Evolutionary conservation across 352 stramenopile genomes (phyloP).

Genomic region (Globisporangium viniferum): DNA sequence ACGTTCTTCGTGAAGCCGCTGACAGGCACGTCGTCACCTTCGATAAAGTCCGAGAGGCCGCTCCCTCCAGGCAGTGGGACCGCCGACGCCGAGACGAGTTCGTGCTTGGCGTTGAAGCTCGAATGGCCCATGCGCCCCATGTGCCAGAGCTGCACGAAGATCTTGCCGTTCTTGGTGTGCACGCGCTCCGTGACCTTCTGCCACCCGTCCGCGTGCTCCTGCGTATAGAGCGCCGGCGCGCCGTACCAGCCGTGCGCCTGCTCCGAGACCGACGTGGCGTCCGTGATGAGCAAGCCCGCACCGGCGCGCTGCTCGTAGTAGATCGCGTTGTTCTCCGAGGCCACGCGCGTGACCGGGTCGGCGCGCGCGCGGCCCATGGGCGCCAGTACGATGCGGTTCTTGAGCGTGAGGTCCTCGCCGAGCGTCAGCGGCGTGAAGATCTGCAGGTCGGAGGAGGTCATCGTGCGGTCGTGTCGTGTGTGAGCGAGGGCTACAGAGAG

Average conservation of each 20-base stretch:
- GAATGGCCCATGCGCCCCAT: too few species aligned
- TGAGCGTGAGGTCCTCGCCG: background rate
- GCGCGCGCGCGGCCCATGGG: background rate
- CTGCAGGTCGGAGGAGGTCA: background rate
- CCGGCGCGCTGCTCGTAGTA: background rate
- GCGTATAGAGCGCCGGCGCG: background rate
- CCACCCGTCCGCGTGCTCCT: background rate
- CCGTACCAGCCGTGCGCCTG: background rate
- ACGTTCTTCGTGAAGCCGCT: background rate
- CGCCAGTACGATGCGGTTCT: background rate
- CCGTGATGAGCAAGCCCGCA: background rate
- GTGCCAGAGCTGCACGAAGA: too few species aligned
- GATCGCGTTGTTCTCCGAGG: background rate
- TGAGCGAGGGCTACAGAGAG: too few species aligned
- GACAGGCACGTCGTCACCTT: background rate
- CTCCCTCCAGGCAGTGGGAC: background rate
- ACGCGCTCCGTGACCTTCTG: too few species aligned
- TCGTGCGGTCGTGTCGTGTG: background rate
- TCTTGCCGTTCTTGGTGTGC: too few species aligned
- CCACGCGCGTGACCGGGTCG: background rate
- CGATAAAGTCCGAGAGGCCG: background rate
- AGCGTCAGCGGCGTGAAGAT: background rate
- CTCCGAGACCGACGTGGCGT: background rate
- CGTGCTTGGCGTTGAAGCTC: too few species aligned
- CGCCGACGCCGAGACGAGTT: background rate